Evolutionary conservation across 257 asterid genomes (phyloP).

Genomic region (Paraleonurus japonicus): DNA sequence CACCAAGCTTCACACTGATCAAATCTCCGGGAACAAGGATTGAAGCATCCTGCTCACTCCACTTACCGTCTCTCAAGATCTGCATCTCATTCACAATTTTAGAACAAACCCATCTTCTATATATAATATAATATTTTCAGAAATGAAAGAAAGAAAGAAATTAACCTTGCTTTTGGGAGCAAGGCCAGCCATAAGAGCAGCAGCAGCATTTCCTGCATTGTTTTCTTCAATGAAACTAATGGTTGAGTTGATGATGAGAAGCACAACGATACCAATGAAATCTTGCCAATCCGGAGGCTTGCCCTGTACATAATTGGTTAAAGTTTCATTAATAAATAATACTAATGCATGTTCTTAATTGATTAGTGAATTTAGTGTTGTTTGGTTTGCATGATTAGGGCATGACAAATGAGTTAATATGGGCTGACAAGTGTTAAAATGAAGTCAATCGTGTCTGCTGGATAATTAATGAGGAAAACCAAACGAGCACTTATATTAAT

Average conservation of each 20-base stretch:
- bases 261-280: conserved; percentile 56
- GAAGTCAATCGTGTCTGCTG: no score
- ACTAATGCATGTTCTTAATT: no score
- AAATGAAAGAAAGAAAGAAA: not conserved
- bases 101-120: not conserved
- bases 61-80: conserved; percentile 86
- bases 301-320: conserved; percentile 39
- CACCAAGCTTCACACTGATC: conserved; percentile 85
- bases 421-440: no score
- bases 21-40: conserved; percentile 92
- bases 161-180: conserved; percentile 87
- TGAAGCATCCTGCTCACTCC: conserved; percentile 79
- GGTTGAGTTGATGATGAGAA: conserved; percentile 85
- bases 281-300: conserved; percentile 85
- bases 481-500: no score
- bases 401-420: no score
- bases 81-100: not conserved
- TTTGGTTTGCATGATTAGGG: no score
- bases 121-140: no score
- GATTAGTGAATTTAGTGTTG: no score
- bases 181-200: conserved; percentile 92
- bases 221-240: conserved; percentile 83
- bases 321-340: not conserved
- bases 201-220: conserved; percentile 89
- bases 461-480: no score